Conservation (phyloP, 805 yeast genomes). For the Torulaspora gathmanii region DNA sequence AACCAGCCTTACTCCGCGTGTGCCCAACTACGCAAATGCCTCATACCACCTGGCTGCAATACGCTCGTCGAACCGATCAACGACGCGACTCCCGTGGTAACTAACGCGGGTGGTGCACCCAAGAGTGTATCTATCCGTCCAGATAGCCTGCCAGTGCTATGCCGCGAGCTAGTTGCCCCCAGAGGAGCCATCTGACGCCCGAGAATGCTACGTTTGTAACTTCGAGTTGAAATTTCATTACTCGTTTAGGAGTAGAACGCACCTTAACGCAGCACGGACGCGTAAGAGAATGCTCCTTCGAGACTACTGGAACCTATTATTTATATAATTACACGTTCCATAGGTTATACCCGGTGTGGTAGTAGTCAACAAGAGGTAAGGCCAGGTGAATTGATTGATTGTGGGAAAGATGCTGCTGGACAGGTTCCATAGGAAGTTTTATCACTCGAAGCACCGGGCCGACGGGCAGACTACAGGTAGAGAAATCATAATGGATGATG, state of each 20-base stretch:
- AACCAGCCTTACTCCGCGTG: too few species aligned
- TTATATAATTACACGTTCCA: neutral
- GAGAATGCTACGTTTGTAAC: neutral
- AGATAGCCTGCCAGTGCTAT: neutral
- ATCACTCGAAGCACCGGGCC: conserved; percentile 14
- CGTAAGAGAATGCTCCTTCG: conserved; percentile 1
- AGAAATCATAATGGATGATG: neutral
- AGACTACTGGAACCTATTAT: neutral
- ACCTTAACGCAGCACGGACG: neutral
- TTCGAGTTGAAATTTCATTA: neutral
- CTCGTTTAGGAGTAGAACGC: conserved; percentile 1
- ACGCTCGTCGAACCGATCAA: neutral
- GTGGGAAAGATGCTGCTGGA: conserved; percentile 18
- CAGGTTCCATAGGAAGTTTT: conserved; percentile 19
- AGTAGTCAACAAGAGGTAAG: neutral
- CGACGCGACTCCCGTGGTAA: neutral
- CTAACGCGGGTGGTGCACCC: neutral
- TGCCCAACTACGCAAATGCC: neutral
- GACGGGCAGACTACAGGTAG: neutral
- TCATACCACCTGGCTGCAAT: neutral
- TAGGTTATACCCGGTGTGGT: too few species aligned
- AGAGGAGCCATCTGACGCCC: neutral
- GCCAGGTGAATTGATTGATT: too few species aligned
- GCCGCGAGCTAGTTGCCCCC: neutral
- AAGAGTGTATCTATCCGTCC: neutral